Conservation (phyloP, 495 filamentous ascomycete species). For the Echria macrotheca region DNA sequence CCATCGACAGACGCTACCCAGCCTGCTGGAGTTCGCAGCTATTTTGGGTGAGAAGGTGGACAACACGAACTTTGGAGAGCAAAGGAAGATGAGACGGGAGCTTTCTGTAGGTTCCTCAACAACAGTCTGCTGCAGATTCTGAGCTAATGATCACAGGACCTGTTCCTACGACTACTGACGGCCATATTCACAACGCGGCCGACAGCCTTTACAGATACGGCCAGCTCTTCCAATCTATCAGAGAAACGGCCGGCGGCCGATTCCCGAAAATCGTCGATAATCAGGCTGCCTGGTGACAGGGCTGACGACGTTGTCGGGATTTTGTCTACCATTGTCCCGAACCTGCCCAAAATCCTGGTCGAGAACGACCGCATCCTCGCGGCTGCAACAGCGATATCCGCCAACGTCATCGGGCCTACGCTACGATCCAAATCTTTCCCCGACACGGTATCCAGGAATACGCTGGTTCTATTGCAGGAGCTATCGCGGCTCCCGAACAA, state of each 20-base stretch:
- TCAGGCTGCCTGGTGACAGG: constrained; percentile 30
- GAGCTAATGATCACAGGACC: constrained; percentile 56
- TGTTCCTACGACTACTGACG: constrained; percentile 79
- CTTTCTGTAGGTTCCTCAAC: constrained; percentile 62
- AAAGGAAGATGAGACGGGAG: constrained; percentile 88
- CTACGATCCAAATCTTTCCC: constrained; percentile 85
- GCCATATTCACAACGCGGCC: constrained; percentile 89
- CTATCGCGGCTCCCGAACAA: constrained; percentile 70
- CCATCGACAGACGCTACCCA: constrained; percentile 83
- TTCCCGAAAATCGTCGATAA: constrained; percentile 19
- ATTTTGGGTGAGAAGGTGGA: constrained; percentile 90
- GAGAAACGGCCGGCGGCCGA: constrained; percentile 23
- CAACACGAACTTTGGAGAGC: constrained; percentile 96
- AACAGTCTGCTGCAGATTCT: not conserved
- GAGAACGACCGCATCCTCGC: constrained; percentile 77
- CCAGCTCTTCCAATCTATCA: constrained; percentile 24
- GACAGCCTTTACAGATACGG: constrained; percentile 49
- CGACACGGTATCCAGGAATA: constrained; percentile 68
- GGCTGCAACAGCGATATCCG: constrained; percentile 73
- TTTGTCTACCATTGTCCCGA: constrained; percentile 70
- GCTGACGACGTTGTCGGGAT: constrained; percentile 75
- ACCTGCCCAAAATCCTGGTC: constrained; percentile 77
- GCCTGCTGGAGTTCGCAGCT: constrained; percentile 80
- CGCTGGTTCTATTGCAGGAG: constrained; percentile 69
- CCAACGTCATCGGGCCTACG: constrained; percentile 73